Conservation (phyloP, 495 filamentous ascomycete species). For the Hapsidospora chrysogenum region DNA sequence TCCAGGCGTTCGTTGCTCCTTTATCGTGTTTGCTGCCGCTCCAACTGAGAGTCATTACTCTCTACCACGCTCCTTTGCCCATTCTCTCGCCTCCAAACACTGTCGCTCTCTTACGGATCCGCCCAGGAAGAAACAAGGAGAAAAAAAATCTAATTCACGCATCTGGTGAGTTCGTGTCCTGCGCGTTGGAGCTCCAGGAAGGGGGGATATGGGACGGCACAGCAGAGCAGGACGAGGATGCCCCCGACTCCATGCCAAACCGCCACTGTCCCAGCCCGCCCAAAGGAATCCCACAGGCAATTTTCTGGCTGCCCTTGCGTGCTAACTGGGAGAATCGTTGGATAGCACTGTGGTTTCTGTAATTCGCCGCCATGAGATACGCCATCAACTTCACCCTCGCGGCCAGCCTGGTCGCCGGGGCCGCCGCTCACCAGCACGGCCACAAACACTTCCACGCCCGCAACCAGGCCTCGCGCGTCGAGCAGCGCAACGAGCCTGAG, state of each 20-base stretch:
- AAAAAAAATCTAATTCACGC: too few species aligned
- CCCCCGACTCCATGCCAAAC: too few species aligned
- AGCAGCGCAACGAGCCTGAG: slow-evolving; percentile 19
- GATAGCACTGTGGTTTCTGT: neutral
- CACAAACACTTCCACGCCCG: slow-evolving; percentile 18
- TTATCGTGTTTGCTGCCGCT: slow-evolving; percentile 17
- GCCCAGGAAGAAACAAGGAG: too few species aligned
- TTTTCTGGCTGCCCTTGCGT: too few species aligned
- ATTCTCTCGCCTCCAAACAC: too few species aligned
- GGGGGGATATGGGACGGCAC: too few species aligned
- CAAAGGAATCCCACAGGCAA: too few species aligned
- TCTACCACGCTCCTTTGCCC: slow-evolving; percentile 48
- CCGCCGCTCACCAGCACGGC: slow-evolving; percentile 21
- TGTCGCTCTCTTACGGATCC: too few species aligned
- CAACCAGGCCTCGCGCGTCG: slow-evolving; percentile 13
- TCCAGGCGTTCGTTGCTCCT: neutral
- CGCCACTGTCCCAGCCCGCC: too few species aligned
- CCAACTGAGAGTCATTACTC: slow-evolving; percentile 36
- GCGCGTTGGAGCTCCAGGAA: neutral
- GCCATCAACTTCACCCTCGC: slow-evolving; percentile 27
- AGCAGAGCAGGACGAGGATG: too few species aligned
- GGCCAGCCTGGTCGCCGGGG: slow-evolving; percentile 24
- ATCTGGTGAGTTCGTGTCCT: neutral
- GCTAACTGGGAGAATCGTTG: too few species aligned
- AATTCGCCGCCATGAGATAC: slow-evolving; percentile 26